Conservation (phyloP, 192 early-diverging fungal species). For the Entomortierella beljakovae region DNA sequence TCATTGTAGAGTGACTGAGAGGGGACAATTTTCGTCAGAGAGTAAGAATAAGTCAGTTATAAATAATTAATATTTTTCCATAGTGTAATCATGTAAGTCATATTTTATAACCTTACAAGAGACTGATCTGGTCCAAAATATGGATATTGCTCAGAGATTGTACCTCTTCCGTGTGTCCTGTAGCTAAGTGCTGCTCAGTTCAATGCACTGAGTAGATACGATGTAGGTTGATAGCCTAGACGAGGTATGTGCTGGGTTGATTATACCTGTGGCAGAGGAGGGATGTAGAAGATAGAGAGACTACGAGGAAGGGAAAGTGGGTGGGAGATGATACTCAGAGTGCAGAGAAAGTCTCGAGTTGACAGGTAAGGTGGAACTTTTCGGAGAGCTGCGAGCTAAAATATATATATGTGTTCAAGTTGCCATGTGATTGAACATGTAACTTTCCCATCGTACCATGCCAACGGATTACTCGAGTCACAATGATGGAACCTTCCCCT, state of each 20-base stretch:
- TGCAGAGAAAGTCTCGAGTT: constrained; percentile 18
- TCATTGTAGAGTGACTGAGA: constrained; percentile 29
- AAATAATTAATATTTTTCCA: constrained; percentile 20
- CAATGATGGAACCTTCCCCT: not conserved
- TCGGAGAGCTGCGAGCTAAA: constrained; percentile 17
- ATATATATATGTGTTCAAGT: constrained; percentile 26
- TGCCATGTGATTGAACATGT: constrained; percentile 22
- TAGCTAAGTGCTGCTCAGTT: constrained; percentile 16
- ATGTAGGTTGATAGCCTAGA: constrained; percentile 17
- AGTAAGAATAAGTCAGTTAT: constrained; percentile 21
- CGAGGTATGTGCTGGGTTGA: constrained; percentile 16
- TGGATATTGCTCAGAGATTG: constrained; percentile 1
- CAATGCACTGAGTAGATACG: not conserved
- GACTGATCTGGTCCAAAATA: not conserved
- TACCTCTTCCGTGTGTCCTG: constrained; percentile 16
- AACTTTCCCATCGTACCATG: constrained; percentile 13
- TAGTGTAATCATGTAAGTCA: constrained; percentile 15
- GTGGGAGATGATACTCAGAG: constrained; percentile 23
- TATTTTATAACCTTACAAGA: constrained; percentile 20
- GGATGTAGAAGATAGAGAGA: constrained; percentile 34
- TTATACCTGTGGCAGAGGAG: constrained; percentile 8
- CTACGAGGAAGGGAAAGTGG: constrained; percentile 6
- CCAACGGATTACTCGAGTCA: not conserved
- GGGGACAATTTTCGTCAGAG: constrained; percentile 11
- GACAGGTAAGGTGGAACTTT: not conserved